These are phyloP conservation scores for Curvularia hawaiiensis DNA, from an alignment of 2,329 filamentous ascomycete species.

Conservation along the genomic window DNA sequence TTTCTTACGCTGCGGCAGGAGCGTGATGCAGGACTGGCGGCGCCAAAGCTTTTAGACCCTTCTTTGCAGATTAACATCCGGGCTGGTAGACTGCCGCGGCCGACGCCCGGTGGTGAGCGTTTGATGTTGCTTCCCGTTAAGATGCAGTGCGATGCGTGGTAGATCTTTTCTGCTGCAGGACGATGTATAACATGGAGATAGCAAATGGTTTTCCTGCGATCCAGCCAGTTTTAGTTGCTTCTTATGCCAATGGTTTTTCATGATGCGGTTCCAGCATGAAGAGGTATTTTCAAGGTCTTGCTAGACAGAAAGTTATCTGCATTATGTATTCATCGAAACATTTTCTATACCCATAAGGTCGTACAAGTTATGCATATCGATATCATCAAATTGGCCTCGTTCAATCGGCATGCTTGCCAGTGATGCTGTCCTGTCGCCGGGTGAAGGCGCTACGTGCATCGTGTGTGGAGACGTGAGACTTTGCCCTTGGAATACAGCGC, in stretches of 20 bases:
- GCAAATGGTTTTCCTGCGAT: background rate
- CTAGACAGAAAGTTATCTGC: background rate
- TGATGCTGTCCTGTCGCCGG: background rate
- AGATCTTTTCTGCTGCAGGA: background rate
- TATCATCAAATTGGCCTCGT: constrained; percentile 6
- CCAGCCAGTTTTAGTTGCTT: background rate
- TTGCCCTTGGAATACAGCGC: constrained; percentile 14
- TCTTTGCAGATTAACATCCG: constrained; percentile 50
- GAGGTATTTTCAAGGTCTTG: background rate
- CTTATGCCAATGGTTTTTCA: no score
- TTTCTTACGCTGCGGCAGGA: constrained; percentile 43
- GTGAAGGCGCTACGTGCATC: background rate
- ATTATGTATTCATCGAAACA: constrained; percentile 1
- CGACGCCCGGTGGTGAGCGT: constrained; percentile 7
- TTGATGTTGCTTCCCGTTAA: constrained; percentile 15
- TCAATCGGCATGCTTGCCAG: constrained; percentile 1
- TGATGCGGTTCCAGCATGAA: background rate
- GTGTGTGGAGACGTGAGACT: background rate
- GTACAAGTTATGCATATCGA: constrained; percentile 18
- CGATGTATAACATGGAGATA: background rate
- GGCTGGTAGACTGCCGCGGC: constrained; percentile 42
- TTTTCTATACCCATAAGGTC: constrained; percentile 20
- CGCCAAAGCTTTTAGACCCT: constrained; percentile 45
- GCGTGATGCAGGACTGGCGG: constrained; percentile 37
- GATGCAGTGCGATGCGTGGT: constrained; percentile 4